Conservation (phyloP, 805 yeast genomes). For the Monosporozyma unispora region DNA sequence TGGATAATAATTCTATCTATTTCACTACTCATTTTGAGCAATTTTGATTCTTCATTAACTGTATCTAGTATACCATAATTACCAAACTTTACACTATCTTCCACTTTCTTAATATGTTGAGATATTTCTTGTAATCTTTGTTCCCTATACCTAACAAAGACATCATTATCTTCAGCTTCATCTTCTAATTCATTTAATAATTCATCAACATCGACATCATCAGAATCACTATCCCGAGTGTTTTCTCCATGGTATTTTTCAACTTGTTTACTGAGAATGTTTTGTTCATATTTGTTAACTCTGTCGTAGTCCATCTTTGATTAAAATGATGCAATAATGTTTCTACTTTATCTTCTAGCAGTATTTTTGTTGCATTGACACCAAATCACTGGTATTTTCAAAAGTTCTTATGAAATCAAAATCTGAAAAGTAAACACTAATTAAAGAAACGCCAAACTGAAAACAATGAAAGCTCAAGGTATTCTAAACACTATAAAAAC, state of each 20-base stretch:
- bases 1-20: slow-evolving; percentile 44
- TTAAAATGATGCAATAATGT: not conserved
- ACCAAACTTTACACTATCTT: slow-evolving; percentile 30
- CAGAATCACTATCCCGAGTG: slow-evolving; percentile 1
- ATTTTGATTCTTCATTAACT: slow-evolving; percentile 43
- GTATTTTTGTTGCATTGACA: not conserved
- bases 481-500: too few species aligned
- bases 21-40: slow-evolving; percentile 43
- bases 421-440: too few species aligned
- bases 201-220: slow-evolving; percentile 32
- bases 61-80: slow-evolving; percentile 39
- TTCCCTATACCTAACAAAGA: slow-evolving; percentile 49
- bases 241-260: not conserved
- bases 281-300: slow-evolving; percentile 1
- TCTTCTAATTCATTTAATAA: slow-evolving; percentile 39
- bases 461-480: too few species aligned
- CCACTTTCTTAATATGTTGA: slow-evolving; percentile 31
- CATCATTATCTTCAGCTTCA: slow-evolving; percentile 41
- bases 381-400: not conserved
- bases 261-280: not conserved
- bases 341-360: not conserved
- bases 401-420: not conserved
- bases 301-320: not conserved
- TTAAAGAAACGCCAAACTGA: too few species aligned
- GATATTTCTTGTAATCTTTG: slow-evolving; percentile 51